Evolutionary conservation across 805 yeast genomes (phyloP), one percentile per base, ranked within the genome.

Genomic region (Candida silvatica): DNA sequence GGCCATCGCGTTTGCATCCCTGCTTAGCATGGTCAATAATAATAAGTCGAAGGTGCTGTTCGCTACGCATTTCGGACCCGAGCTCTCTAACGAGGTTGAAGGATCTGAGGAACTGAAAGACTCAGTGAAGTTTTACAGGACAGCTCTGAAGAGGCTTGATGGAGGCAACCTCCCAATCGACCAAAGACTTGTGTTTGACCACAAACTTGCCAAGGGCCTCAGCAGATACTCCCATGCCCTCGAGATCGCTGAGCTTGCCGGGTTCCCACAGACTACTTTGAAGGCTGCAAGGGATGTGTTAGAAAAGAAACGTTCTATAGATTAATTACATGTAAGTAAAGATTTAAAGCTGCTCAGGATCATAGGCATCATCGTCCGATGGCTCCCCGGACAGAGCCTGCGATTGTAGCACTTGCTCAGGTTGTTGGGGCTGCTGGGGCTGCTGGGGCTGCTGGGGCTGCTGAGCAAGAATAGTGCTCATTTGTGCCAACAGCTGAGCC

Each of bases 41-140:
- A 82, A 78, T 43, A 64, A 70, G 44, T 79, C 92, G 46, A 66
- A 90, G 18, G 67, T 88, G 0, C 59, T 87, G n/a, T 87, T 87
- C 64, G 95, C 96, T 1, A 87, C 96, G 0, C 96, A 87, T 62
- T 87, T 77, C 57, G 85, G 80, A 0, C 51, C 58, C 0, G 82
- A 77, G 37, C 40, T 77, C 6, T 50, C 66, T n/a, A 41, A 50
- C 0, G 48, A 80, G 4, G 54, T 74, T 19, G 36, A 41, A 2
- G 41, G 37, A 1, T 52, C 56, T 29, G 53, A 52, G n/a, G 47
- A 52, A 1, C 42, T 62, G 7, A 32, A 34, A 3, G 39, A 45
- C 2, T 44, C 44, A 14, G 35, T 56, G 4, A 40, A 43, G 3
- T 59, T 51, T 36, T 52, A 47, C 36, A 35, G 51, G 42, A 47